Evolutionary conservation across 768 basidiomycete species (phyloP), one percentile per base, ranked within the genome.

Genomic region (Sporobolomyces roseus): DNA sequence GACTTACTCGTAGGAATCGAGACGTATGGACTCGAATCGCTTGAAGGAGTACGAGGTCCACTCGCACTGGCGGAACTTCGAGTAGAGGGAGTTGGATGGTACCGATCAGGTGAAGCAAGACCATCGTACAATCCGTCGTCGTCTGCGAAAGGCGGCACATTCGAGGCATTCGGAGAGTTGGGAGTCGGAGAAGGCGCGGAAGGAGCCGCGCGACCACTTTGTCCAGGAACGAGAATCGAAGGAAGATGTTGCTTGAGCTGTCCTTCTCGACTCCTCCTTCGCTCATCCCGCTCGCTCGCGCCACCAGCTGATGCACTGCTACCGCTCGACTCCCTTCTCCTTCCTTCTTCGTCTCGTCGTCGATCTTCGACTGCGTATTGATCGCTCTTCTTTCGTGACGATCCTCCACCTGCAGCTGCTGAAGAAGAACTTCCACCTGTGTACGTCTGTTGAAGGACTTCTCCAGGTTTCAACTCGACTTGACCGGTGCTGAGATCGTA

Each of bases 51-150:
- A 43, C 48, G 8, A 1, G 66, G 71, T 4, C 54, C 60, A 17
- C 36, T 66, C 36, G 50, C 65, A 30, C 56, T 49, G 13, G 60
- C 54, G 49, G 69, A 66, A 50, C 61, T 63, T 8, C 60, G 33
- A 17, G 66, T 43, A 9, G 62, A 64, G 2, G 70, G 59, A 2
- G 70, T 32, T 29, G 70, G 58, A 4, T 48, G 64, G 7, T 35
- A 36, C 2, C 49, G 60, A n/a, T 58, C 55, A 6, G 54, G 30
- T 1, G 46, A 61, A 6, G 53, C 27, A 27, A 67, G 48, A 0
- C 70, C 70, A 23, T 64, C 70, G 49, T 67, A 67, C 23, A 58
- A 46, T 9, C 70, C 70, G 27, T 61, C 65, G 46, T 69, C 63
- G 36, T 69, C 68, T 4, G 46, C 33, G 36, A 64, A 69, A 4